Percentiles rank a stretch among this genome's conserved stretches.
phyloP scores from a whole-genome alignment of 768 basidiomycete genomes.

The Pleurotus eryngii region DNA sequence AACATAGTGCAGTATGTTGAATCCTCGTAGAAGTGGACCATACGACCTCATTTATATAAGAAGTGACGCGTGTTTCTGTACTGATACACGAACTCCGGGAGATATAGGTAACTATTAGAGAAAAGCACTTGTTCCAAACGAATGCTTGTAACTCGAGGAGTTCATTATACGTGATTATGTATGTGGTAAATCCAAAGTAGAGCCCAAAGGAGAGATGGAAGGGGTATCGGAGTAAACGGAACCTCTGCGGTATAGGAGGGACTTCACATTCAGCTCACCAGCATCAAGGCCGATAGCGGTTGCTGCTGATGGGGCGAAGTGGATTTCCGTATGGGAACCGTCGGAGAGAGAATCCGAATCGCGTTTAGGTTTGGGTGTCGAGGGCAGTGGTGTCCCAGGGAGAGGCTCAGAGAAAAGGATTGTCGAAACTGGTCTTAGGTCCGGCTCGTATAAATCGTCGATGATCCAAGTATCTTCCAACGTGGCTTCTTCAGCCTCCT shows the following conservation, averaged over 20 bases:
- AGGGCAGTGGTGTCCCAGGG: background rate
- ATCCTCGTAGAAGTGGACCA: too few species aligned
- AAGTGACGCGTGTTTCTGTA: too few species aligned
- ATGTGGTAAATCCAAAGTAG: background rate
- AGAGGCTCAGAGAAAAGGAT: constrained; percentile 1
- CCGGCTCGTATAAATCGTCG: background rate
- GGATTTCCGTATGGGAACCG: background rate
- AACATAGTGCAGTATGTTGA: too few species aligned
- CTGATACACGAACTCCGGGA: too few species aligned
- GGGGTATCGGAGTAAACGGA: background rate
- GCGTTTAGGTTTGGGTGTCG: background rate
- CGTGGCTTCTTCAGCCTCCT: background rate
- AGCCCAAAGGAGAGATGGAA: background rate
- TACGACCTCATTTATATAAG: too few species aligned
- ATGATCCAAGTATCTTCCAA: background rate
- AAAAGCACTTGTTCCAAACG: too few species aligned
- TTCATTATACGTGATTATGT: background rate
- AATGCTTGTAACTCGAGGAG: too few species aligned
- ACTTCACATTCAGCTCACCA: background rate
- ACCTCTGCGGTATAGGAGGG: background rate
- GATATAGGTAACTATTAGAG: too few species aligned
- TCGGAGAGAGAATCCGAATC: background rate
- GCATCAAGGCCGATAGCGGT: background rate
- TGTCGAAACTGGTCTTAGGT: background rate
- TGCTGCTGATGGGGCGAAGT: background rate